phyloP scores from a whole-genome alignment of 2,329 filamentous ascomycete genomes.

The Coleophoma eucalyptorum region DNA sequence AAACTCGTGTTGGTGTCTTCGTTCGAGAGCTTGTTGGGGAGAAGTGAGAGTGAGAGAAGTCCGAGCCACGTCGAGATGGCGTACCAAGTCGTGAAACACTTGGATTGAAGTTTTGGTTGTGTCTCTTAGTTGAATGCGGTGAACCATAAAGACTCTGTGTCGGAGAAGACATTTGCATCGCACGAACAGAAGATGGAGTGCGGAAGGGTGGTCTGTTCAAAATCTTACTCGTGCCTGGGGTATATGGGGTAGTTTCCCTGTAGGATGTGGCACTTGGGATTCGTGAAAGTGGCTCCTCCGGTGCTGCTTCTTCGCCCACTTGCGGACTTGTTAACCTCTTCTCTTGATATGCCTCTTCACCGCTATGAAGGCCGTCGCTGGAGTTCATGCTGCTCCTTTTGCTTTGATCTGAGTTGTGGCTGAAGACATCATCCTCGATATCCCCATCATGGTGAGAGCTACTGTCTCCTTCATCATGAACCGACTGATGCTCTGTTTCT shows the following conservation, averaged over 20 bases:
- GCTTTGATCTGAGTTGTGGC: constrained; percentile 16
- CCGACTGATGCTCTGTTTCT: constrained; percentile 9
- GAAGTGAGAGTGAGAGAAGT: constrained; percentile 10
- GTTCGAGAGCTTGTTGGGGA: constrained; percentile 16
- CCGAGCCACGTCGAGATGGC: constrained; percentile 29
- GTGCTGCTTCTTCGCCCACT: constrained; percentile 23
- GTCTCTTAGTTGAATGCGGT: constrained; percentile 48
- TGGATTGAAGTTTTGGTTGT: constrained; percentile 21
- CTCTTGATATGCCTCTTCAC: constrained; percentile 19
- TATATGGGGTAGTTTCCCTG: constrained; percentile 31
- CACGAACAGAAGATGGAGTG: constrained; percentile 65
- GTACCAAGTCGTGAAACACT: constrained; percentile 56
- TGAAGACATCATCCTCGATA: constrained; percentile 28
- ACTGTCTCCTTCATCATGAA: constrained; percentile 20
- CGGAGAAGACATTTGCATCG: constrained; percentile 69
- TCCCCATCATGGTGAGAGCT: constrained; percentile 28
- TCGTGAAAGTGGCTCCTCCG: constrained; percentile 42
- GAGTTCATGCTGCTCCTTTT: constrained; percentile 22
- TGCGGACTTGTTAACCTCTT: constrained; percentile 20
- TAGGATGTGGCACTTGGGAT: constrained; percentile 27
- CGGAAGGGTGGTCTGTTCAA: constrained; percentile 63
- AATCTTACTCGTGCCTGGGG: constrained; percentile 37
- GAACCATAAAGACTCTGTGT: constrained; percentile 53
- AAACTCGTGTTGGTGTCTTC: constrained; percentile 47
- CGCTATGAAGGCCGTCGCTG: constrained; percentile 13